Evolutionary conservation across 495 filamentous ascomycete genomes (phyloP).

Genomic region (Astrocystis sublimbata): DNA sequence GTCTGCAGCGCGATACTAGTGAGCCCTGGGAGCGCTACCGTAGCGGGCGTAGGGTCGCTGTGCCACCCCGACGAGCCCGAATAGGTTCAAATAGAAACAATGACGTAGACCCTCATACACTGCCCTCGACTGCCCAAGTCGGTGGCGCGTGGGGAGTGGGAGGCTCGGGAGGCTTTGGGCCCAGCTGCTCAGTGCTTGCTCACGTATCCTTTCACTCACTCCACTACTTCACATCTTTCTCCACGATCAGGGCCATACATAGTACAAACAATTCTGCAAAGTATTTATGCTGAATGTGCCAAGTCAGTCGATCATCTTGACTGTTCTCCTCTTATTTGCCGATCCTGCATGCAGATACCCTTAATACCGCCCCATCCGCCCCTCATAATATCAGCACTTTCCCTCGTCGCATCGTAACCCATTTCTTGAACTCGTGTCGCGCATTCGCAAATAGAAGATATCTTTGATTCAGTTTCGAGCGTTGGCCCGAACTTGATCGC

Average conservation of each 20-base stretch:
- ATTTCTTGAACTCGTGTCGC: background rate
- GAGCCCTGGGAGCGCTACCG: background rate
- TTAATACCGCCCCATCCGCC: background rate
- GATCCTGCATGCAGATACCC: background rate
- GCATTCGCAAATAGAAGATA: background rate
- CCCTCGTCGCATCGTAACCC: slow-evolving; percentile 6
- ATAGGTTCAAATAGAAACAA: no score
- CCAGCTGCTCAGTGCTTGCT: no score
- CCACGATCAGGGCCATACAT: no score
- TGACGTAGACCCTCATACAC: no score
- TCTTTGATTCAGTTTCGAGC: background rate
- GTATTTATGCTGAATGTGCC: slow-evolving; percentile 14
- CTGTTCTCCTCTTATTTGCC: background rate
- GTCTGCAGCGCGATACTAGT: background rate
- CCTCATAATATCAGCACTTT: background rate
- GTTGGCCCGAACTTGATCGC: background rate
- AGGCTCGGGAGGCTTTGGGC: no score
- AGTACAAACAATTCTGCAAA: background rate
- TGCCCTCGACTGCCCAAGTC: no score
- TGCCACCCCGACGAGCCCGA: no score
- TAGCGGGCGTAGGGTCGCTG: no score
- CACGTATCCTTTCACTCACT: no score
- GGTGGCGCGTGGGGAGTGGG: no score
- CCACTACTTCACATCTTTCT: no score
- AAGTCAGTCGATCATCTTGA: slow-evolving; percentile 1